phyloP scores from a whole-genome alignment of 2,329 filamentous ascomycete species.

The Phyllosticta capitalensis region DNA sequence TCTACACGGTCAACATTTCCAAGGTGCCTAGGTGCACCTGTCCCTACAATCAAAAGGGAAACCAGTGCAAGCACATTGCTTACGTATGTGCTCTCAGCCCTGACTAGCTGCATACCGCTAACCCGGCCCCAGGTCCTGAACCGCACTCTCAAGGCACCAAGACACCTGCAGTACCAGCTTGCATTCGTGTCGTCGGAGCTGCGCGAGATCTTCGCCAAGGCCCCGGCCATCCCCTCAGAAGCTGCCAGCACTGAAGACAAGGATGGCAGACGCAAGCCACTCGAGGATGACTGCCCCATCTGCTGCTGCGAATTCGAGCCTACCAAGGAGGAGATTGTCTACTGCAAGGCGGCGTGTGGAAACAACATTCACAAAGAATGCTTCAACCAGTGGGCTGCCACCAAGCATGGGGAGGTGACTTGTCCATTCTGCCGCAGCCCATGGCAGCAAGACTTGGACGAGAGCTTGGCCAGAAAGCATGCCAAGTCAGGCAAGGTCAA shows the following conservation, averaged over 20 bases:
- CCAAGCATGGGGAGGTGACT: constrained; percentile 33
- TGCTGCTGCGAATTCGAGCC: constrained; percentile 49
- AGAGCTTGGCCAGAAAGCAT: constrained; percentile 37
- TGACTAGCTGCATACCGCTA: background rate
- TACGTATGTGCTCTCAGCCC: constrained; percentile 36
- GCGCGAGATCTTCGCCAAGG: constrained; percentile 43
- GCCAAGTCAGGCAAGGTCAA: constrained; percentile 33
- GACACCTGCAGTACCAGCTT: constrained; percentile 48
- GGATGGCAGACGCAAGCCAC: constrained; percentile 45
- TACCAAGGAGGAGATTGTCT: constrained; percentile 29
- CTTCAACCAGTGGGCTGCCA: constrained; percentile 39
- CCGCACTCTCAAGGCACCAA: constrained; percentile 47
- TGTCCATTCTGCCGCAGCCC: constrained; percentile 52
- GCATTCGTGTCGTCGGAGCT: constrained; percentile 52
- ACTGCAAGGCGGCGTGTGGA: constrained; percentile 47
- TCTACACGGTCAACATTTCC: constrained; percentile 48
- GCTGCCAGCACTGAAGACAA: constrained; percentile 25
- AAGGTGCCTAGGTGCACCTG: constrained; percentile 46
- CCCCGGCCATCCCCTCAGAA: constrained; percentile 40
- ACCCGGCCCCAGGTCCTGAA: constrained; percentile 37
- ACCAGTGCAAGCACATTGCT: constrained; percentile 56
- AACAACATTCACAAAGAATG: constrained; percentile 46
- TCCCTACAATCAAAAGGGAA: constrained; percentile 44
- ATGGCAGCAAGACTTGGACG: constrained; percentile 40
- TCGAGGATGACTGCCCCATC: constrained; percentile 55